Evolutionary conservation across 768 basidiomycete genomes (phyloP), one percentile per base, ranked within the genome.

Genomic region (Boletus pseudo-olivaceus): DNA sequence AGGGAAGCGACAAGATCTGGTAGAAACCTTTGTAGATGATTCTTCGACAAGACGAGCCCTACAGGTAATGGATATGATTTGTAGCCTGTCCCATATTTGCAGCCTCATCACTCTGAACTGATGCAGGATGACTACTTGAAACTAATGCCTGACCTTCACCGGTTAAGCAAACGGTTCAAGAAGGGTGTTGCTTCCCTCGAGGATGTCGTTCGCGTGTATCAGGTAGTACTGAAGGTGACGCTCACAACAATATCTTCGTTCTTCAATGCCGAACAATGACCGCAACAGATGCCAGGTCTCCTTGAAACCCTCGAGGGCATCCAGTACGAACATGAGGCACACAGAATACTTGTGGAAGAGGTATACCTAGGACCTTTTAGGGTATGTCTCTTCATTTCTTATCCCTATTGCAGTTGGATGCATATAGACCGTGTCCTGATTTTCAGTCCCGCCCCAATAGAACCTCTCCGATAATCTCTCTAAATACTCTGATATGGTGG

Each of bases 121-220:
- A 67, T 17, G 5, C 60, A 96, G 91, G 88, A 94, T 50, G 90
- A 93, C 32, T 90, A 83, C 63, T 76, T 99, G 62, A 93, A 90
- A 64, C 67, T 82, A 17, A 93, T 99, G 85, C 97, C 97, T 0
- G 97, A 99, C 67, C 82, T 99, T 69, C 88, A 88, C 60, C 83
- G 97, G 3, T 79, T 99, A 20, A 86, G 87, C 65, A 98, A 98
- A 68, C 83, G 90, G 17, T 95, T 99, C 72, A 88, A 92, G 69
- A 89, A 88, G 58, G 80, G 83, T 0, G 78, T 83, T 5, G 94
- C 94, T 0, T 84, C 84, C 0, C 80, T 99, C 6, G 94, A 98
- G 63, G 95, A 99, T 62, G 93, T 98, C 7, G 93, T 98, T 10
- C 84, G 96, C 2, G 88, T 96, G 0, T 98, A 98, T 67, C 96